Evolutionary conservation across 2,329 filamentous ascomycete species (phyloP).

Genomic region (Pyrenochaeta sp.): DNA sequence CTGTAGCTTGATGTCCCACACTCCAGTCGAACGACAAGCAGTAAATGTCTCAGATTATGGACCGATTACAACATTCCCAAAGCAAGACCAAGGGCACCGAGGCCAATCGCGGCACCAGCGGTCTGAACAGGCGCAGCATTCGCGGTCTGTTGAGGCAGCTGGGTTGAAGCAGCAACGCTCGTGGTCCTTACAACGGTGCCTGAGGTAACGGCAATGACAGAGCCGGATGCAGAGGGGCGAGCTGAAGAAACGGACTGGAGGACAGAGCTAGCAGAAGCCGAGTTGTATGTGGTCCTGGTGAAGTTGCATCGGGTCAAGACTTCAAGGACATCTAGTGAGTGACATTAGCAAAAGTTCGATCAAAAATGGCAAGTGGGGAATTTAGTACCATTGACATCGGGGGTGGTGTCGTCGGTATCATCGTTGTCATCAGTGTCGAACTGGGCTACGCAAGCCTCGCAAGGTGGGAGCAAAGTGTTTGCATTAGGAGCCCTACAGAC

Average conservation of each 20-base stretch:
- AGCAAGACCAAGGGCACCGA: constrained; percentile 29
- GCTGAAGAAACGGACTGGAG: constrained; percentile 7
- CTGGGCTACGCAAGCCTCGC: constrained; percentile 40
- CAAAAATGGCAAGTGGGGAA: background rate
- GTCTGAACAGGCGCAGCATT: constrained; percentile 21
- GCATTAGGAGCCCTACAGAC: constrained; percentile 39
- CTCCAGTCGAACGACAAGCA: too few species aligned
- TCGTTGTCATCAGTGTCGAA: constrained; percentile 27
- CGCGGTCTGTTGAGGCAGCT: constrained; percentile 2
- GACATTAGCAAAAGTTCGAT: constrained; percentile 5
- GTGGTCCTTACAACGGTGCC: constrained; percentile 12
- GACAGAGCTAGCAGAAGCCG: constrained; percentile 18
- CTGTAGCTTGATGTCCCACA: too few species aligned
- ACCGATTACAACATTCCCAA: constrained; percentile 24
- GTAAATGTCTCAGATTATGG: too few species aligned
- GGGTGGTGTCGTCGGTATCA: constrained; percentile 24
- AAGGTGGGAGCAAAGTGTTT: constrained; percentile 33
- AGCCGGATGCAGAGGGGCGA: constrained; percentile 11
- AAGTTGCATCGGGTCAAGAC: constrained; percentile 42
- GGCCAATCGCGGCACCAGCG: constrained; percentile 27
- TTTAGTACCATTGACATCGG: too few species aligned
- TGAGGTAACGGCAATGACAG: constrained; percentile 11
- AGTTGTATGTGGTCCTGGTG: constrained; percentile 32
- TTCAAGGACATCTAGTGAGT: constrained; percentile 35
- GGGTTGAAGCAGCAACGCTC: constrained; percentile 1